A percentile compares a stretch with the other conserved stretches of the same genome.
Evolutionary conservation across 1,284 basidiomycete genomes (phyloP).

Genomic region (Cutaneotrichosporon spelunceum): DNA sequence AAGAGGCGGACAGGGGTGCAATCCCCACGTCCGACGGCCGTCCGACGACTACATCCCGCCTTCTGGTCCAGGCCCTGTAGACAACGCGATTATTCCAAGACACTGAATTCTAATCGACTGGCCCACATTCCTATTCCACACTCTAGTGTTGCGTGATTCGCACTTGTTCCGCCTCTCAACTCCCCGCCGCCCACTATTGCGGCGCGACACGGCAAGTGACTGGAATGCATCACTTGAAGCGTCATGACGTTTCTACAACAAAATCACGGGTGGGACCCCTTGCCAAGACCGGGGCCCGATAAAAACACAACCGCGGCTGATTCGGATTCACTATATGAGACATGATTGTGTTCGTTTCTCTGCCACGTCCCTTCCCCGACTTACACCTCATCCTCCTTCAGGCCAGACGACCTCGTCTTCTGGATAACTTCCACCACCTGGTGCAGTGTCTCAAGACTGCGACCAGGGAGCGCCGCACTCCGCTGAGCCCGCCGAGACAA

Average conservation of each 20-base stretch:
- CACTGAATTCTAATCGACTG: not conserved
- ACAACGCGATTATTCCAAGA: not conserved
- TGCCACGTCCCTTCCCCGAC: not conserved
- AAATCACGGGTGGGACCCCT: not conserved
- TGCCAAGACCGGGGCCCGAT: slow-evolving; percentile 1
- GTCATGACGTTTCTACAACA: slow-evolving; percentile 9
- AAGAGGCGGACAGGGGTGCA: not conserved
- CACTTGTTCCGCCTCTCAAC: too few species aligned
- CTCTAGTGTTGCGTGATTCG: too few species aligned
- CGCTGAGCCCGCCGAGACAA: slow-evolving; percentile 19
- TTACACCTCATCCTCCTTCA: slow-evolving; percentile 6
- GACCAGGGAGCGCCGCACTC: slow-evolving; percentile 7
- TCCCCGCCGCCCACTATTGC: too few species aligned
- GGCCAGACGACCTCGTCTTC: not conserved
- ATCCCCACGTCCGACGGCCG: too few species aligned
- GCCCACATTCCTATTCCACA: not conserved
- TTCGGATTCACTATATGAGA: slow-evolving; percentile 1
- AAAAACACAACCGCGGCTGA: slow-evolving; percentile 5
- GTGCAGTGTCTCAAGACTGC: slow-evolving; percentile 12
- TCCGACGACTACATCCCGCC: not conserved
- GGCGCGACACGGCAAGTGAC: too few species aligned
- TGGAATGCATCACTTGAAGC: slow-evolving; percentile 1
- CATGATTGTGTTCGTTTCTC: not conserved
- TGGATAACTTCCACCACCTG: slow-evolving; percentile 8
- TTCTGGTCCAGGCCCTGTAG: not conserved